Evolutionary conservation across 2,329 filamentous ascomycete species (phyloP).

Genomic region (Celoporthe dispersa): DNA sequence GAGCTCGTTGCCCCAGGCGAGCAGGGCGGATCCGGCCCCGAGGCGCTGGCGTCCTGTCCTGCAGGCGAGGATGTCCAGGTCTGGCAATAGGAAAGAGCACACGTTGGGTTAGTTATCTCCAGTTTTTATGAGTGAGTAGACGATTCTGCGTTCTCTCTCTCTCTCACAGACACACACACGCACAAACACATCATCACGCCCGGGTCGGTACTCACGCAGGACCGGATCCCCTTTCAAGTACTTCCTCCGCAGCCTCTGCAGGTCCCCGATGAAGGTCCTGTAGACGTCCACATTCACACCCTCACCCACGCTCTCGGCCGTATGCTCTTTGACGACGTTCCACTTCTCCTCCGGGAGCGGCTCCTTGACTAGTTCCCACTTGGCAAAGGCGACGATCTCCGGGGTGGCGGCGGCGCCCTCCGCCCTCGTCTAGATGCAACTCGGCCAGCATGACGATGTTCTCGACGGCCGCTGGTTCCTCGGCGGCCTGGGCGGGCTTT

Average conservation of each 20-base stretch:
- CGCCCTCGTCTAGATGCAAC: conserved; percentile 26
- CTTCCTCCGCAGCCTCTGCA: conserved; percentile 31
- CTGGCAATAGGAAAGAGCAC: background rate
- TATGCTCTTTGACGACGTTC: conserved; percentile 29
- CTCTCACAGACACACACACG: too few species aligned
- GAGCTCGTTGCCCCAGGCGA: conserved; percentile 34
- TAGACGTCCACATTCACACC: conserved; percentile 32
- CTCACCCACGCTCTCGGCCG: conserved; percentile 33
- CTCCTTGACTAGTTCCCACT: conserved; percentile 34
- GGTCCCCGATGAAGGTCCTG: conserved; percentile 35
- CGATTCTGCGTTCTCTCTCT: background rate
- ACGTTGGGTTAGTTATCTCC: background rate
- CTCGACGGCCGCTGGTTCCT: background rate
- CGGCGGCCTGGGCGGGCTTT: background rate
- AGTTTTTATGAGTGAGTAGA: too few species aligned
- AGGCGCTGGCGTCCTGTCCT: conserved; percentile 32
- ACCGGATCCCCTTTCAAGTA: conserved; percentile 34
- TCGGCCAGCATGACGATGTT: conserved; percentile 36
- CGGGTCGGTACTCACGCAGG: conserved; percentile 33
- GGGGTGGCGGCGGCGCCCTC: conserved; percentile 18
- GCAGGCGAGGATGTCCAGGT: conserved; percentile 35
- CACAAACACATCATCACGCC: too few species aligned
- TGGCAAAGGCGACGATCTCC: conserved; percentile 39
- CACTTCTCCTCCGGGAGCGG: conserved; percentile 35
- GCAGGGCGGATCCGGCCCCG: conserved; percentile 37